Conservation (phyloP, 2,329 filamentous ascomycete genomes). For the Drechslerella dactyloides region DNA sequence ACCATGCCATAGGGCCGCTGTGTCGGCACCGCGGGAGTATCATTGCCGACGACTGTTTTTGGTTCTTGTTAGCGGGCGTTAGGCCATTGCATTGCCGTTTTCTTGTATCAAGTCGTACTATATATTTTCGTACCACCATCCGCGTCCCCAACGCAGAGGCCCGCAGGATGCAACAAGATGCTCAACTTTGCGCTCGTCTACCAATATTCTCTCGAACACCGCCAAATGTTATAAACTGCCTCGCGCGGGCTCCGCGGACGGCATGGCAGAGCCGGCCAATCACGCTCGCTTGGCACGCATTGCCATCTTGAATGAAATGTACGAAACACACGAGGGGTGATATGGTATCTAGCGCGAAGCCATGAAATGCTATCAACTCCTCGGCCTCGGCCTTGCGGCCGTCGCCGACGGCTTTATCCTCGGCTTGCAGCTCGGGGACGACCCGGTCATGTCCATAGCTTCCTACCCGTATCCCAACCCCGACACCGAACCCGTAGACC, state of each 20-base stretch:
- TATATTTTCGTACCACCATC: background rate
- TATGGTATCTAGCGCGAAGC: background rate
- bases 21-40: background rate
- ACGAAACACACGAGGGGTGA: no score
- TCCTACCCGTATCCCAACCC: slow-evolving; percentile 17
- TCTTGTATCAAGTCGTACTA: background rate
- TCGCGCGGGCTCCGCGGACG: background rate
- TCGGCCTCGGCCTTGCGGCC: background rate
- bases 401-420: slow-evolving; percentile 17
- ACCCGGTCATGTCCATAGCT: background rate
- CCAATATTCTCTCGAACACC: slow-evolving; percentile 10
- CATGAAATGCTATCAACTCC: slow-evolving; percentile 1
- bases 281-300: no score
- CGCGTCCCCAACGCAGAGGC: background rate
- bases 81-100: background rate
- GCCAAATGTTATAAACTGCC: slow-evolving; percentile 22
- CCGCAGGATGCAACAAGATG: no score
- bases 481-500: slow-evolving; percentile 1
- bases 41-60: background rate
- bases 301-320: no score
- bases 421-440: slow-evolving; percentile 18
- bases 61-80: slow-evolving; percentile 27
- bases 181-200: background rate
- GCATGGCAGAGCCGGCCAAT: no score
- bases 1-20: background rate